phyloP scores from a whole-genome alignment of 257 asterid genomes.

The Solanum neorickii region DNA sequence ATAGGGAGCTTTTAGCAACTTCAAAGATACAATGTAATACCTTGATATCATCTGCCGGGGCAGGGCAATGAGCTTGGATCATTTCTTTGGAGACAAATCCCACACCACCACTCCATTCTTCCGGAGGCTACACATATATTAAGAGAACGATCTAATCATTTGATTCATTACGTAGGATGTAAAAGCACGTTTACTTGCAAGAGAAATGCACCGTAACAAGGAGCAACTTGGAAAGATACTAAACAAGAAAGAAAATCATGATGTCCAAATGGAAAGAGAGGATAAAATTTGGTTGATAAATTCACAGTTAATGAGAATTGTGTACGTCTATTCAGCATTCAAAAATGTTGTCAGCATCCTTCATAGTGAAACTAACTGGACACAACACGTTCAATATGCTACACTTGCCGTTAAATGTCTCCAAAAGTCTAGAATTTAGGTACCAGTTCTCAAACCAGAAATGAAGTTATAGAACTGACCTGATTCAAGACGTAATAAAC shows the following conservation, averaged over 20 bases:
- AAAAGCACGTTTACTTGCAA: background rate
- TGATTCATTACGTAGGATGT: background rate
- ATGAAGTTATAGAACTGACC: slow-evolving; percentile 19
- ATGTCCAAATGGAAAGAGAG: too few relatives aligned
- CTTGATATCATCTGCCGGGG: slow-evolving; percentile 83
- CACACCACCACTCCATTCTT: slow-evolving; percentile 83
- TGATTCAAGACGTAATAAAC: slow-evolving; percentile 76
- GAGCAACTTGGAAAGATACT: background rate
- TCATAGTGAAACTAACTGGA: background rate
- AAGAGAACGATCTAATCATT: background rate
- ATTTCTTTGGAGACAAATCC: slow-evolving; percentile 87
- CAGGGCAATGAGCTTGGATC: slow-evolving; percentile 77
- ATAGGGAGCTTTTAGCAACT: background rate
- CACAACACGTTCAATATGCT: background rate
- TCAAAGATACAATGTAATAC: slow-evolving; percentile 11
- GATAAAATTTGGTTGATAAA: too few relatives aligned
- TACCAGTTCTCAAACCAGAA: background rate
- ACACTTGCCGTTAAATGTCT: too few relatives aligned
- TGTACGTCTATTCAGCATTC: background rate
- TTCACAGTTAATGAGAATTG: too few relatives aligned
- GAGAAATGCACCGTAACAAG: background rate
- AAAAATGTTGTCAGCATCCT: background rate
- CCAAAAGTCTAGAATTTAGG: background rate
- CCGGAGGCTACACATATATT: slow-evolving; percentile 62
- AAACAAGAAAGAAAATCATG: background rate